These are phyloP conservation scores for Trichoderma sp. DNA, from an alignment of 2,329 filamentous ascomycete genomes.

Conservation along the genomic window DNA sequence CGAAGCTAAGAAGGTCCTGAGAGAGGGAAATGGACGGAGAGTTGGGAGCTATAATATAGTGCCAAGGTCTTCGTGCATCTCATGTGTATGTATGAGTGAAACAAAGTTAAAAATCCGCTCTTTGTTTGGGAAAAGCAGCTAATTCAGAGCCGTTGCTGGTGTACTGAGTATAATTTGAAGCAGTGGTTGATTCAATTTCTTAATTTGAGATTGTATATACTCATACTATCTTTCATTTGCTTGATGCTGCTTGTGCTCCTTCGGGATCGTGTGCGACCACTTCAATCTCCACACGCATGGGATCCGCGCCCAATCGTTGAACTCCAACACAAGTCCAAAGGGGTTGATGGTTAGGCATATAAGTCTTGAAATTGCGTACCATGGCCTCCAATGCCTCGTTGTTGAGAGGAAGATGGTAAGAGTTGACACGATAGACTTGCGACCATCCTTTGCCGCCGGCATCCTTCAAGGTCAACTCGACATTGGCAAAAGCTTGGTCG, in stretches of 20 bases:
- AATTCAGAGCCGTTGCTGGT: background rate
- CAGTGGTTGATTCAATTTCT: background rate
- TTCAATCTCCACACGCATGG: background rate
- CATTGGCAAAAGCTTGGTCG: constrained; percentile 59
- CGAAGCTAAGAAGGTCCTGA: no score
- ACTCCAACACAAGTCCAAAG: background rate
- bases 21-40: no score
- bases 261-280: background rate
- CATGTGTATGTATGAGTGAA: background rate
- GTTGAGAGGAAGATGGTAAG: background rate
- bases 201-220: background rate
- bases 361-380: background rate
- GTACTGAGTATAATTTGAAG: background rate
- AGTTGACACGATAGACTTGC: constrained; percentile 54
- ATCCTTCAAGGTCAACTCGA: constrained; percentile 54
- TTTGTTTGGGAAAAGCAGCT: background rate
- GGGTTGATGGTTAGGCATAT: background rate
- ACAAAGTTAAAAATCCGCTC: no score
- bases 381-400: background rate
- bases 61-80: no score
- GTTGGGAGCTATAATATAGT: no score
- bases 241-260: background rate
- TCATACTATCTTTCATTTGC: background rate
- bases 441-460: constrained; percentile 60
- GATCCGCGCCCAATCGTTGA: background rate